Evolutionary conservation across 1,284 basidiomycete genomes (phyloP).

Genomic region (Cystobasidium pallidum): DNA sequence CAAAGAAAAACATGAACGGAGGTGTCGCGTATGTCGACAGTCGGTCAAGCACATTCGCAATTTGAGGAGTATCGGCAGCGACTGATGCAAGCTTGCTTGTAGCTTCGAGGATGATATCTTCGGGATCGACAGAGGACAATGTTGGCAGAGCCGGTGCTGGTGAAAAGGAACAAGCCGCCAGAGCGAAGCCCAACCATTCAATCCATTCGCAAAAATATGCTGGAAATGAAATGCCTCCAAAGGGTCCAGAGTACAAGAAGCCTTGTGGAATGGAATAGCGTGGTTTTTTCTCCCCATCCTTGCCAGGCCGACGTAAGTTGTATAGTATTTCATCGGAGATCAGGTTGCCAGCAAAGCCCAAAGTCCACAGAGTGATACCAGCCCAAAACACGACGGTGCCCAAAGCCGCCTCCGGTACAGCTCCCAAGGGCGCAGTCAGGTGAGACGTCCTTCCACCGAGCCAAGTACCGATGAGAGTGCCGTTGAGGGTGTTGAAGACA

Average conservation of each 20-base stretch:
- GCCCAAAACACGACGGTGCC: constrained; percentile 36
- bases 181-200: constrained; percentile 51
- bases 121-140: neutral
- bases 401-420: constrained; percentile 30
- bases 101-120: constrained; percentile 15
- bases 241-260: constrained; percentile 47
- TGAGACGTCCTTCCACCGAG: constrained; percentile 41
- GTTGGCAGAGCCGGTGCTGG: constrained; percentile 29
- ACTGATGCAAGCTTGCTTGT: neutral
- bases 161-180: constrained; percentile 27
- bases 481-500: constrained; percentile 55
- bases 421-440: constrained; percentile 22
- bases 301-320: constrained; percentile 43
- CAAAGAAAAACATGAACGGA: constrained; percentile 18
- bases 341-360: constrained; percentile 50
- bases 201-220: constrained; percentile 52
- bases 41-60: neutral
- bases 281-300: constrained; percentile 27
- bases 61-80: neutral
- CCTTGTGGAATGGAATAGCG: constrained; percentile 52
- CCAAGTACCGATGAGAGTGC: constrained; percentile 54
- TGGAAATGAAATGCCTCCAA: constrained; percentile 50
- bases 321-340: constrained; percentile 52
- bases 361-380: constrained; percentile 47
- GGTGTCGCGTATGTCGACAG: constrained; percentile 20